Conservation (phyloP, 768 basidiomycete genomes). For the Mycena metata region DNA sequence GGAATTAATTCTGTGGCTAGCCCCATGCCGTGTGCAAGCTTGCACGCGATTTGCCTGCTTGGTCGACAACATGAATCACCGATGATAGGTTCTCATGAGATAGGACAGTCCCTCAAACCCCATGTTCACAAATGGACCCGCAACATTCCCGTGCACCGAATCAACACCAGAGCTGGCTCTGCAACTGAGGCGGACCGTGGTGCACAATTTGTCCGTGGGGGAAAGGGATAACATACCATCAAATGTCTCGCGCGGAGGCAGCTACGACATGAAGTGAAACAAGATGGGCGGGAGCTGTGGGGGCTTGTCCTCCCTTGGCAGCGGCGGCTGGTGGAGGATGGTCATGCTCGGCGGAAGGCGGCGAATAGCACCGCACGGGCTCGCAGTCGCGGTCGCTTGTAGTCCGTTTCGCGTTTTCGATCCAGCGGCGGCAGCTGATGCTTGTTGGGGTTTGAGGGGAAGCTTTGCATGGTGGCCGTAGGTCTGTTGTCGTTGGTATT, state of each 20-base stretch:
- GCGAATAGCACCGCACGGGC: slow-evolving; percentile 59
- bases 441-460: slow-evolving; percentile 38
- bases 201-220: too few species aligned
- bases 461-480: too few species aligned
- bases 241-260: slow-evolving; percentile 80
- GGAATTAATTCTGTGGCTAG: slow-evolving; percentile 96
- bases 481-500: background rate
- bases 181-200: too few species aligned
- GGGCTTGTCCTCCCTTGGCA: slow-evolving; percentile 60
- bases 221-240: slow-evolving; percentile 79
- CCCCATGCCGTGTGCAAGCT: slow-evolving; percentile 95
- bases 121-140: too few species aligned
- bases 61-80: slow-evolving; percentile 97
- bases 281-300: slow-evolving; percentile 68
- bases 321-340: slow-evolving; percentile 42
- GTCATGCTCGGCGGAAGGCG: slow-evolving; percentile 63
- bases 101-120: too few species aligned
- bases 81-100: slow-evolving; percentile 44
- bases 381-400: slow-evolving; percentile 51
- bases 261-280: slow-evolving; percentile 85
- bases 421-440: slow-evolving; percentile 49
- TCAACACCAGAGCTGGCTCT: too few species aligned
- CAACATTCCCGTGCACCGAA: too few species aligned
- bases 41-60: slow-evolving; percentile 96
- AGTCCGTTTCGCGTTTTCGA: slow-evolving; percentile 59